Conservation (phyloP, 805 yeast species). For the Yarrowia divulgata region DNA sequence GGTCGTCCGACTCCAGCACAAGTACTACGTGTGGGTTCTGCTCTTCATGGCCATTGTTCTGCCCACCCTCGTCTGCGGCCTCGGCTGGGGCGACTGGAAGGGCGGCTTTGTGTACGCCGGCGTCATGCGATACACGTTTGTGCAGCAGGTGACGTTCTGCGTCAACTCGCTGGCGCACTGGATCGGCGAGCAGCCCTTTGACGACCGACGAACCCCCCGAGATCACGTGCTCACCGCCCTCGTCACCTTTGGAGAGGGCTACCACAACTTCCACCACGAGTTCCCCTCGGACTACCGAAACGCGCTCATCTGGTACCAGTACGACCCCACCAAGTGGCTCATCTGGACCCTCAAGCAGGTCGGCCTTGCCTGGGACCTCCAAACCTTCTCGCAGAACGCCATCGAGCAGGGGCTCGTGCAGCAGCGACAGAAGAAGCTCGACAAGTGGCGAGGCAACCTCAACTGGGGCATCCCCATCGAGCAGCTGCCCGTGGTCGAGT, state of each 20-base stretch:
- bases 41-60: constrained; percentile 60
- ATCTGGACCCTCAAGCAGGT: constrained; percentile 60
- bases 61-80: constrained; percentile 72
- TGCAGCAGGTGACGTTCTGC: constrained; percentile 81
- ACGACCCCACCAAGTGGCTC: constrained; percentile 88
- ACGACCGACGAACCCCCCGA: constrained; percentile 74
- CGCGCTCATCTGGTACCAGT: constrained; percentile 72
- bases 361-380: constrained; percentile 66
- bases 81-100: constrained; percentile 71
- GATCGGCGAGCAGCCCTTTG: constrained; percentile 75
- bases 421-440: constrained; percentile 83
- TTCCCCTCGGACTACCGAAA: constrained; percentile 90
- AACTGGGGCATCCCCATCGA: constrained; percentile 97
- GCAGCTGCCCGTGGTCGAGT: constrained; percentile 73
- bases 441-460: constrained; percentile 74
- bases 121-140: constrained; percentile 67
- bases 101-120: constrained; percentile 88
- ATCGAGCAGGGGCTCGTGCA: constrained; percentile 75
- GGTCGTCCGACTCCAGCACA: constrained; percentile 71
- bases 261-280: constrained; percentile 94
- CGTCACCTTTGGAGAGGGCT: constrained; percentile 87
- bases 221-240: constrained; percentile 69
- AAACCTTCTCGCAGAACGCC: constrained; percentile 63
- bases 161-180: constrained; percentile 86
- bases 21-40: constrained; percentile 67